Evolutionary conservation across 2,329 filamentous ascomycete species (phyloP).

Genomic region (Pseudogymnoascus sp.): DNA sequence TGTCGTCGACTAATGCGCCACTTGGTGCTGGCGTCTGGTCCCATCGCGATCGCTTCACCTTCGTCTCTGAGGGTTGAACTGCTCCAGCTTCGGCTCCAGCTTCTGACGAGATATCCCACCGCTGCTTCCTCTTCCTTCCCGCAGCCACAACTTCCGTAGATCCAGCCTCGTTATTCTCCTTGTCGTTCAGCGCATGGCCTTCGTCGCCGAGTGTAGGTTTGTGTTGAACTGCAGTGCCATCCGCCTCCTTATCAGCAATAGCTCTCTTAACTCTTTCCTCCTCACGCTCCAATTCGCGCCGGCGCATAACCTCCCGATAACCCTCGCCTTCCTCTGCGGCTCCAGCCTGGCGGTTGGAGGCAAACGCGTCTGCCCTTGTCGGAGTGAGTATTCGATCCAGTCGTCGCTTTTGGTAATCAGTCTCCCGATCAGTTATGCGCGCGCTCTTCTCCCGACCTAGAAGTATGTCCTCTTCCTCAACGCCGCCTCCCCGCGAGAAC

Average conservation of each 20-base stretch:
- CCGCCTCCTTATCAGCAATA: conserved; percentile 64
- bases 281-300: conserved; percentile 85
- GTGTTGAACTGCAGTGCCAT: conserved; percentile 55
- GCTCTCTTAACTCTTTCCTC: conserved; percentile 78
- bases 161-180: conserved; percentile 67
- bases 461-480: conserved; percentile 88
- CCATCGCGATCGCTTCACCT: conserved; percentile 71
- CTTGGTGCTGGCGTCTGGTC: conserved; percentile 66
- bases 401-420: conserved; percentile 93
- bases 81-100: conserved; percentile 46
- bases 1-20: conserved; percentile 45
- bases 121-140: conserved; percentile 80
- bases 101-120: conserved; percentile 77
- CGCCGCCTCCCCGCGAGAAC: conserved; percentile 75
- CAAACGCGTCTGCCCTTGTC: conserved; percentile 79
- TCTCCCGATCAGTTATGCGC: conserved; percentile 86
- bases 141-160: conserved; percentile 57
- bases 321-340: conserved; percentile 66
- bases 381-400: conserved; percentile 85
- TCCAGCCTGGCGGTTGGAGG: conserved; percentile 64
- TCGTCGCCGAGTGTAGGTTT: conserved; percentile 66
- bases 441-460: conserved; percentile 81
- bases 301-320: conserved; percentile 87
- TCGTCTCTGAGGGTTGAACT: conserved; percentile 48
- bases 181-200: conserved; percentile 43